Percentiles rank a stretch among this genome's conserved stretches.
Evolutionary conservation across 352 stramenopile species (phyloP).

Genomic region (Globisporangium polare): DNA sequence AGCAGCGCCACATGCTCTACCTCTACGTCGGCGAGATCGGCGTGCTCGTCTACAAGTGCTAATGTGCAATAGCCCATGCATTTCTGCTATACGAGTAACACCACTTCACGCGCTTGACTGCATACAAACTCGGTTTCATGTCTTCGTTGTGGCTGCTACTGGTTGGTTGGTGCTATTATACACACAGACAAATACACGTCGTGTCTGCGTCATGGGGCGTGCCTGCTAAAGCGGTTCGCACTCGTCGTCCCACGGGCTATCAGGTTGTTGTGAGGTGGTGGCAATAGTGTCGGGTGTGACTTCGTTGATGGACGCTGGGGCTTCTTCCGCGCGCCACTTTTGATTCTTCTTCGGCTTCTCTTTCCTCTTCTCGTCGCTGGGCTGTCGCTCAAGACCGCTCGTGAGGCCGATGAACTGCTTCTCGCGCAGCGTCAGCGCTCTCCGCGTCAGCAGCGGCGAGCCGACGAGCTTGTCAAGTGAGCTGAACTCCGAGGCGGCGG

Average conservation of each 20-base stretch:
- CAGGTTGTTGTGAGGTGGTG: background rate
- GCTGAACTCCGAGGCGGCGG: background rate
- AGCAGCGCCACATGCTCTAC: conserved; percentile 95
- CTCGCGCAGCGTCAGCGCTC: conserved; percentile 19
- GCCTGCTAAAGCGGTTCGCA: conserved; percentile 1
- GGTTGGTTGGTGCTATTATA: background rate
- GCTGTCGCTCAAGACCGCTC: background rate
- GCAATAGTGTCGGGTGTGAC: background rate
- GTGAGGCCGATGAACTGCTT: conserved; percentile 17
- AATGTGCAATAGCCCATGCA: background rate
- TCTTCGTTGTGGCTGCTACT: conserved; percentile 4
- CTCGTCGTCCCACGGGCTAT: background rate
- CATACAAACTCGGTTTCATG: no score
- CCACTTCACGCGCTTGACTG: background rate
- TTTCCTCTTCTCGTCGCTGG: background rate
- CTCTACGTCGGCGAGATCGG: conserved; percentile 92
- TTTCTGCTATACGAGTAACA: background rate
- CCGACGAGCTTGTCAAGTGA: background rate
- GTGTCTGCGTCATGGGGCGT: background rate
- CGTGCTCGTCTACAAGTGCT: conserved; percentile 96
- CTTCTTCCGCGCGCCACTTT: background rate
- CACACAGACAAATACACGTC: background rate
- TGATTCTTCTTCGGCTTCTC: background rate
- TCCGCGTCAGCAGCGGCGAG: background rate
- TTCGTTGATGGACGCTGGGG: background rate